Evolutionary conservation across 345 rosid genomes (phyloP).

Genomic region (Lepidium didymum): DNA sequence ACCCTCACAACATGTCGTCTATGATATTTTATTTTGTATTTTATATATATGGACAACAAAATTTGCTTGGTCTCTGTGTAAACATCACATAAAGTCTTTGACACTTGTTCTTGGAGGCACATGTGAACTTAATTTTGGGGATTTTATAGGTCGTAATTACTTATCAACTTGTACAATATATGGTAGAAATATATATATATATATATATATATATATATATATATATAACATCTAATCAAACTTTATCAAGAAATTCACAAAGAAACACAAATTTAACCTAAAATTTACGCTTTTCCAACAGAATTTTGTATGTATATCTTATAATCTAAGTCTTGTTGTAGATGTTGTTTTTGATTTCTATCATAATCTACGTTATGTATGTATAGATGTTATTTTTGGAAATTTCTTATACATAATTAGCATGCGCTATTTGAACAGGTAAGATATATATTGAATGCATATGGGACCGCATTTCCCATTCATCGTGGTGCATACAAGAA

Average conservation of each 20-base stretch:
- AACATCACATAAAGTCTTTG: neutral
- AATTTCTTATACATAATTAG: neutral
- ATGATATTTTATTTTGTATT: neutral
- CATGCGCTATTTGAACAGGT: neutral
- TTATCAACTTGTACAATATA: neutral
- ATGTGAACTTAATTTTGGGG: conserved; percentile 16
- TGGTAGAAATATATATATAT: neutral
- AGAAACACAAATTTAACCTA: too few relatives aligned
- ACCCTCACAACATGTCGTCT: neutral
- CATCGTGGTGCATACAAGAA: neutral
- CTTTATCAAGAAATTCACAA: too few relatives aligned
- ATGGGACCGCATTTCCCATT: neutral
- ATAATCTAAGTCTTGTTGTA: neutral
- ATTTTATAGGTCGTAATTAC: neutral
- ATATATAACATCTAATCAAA: too few relatives aligned
- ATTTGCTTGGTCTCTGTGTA: neutral
- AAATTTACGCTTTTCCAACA: too few relatives aligned
- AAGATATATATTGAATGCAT: neutral
- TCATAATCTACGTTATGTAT: neutral
- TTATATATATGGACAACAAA: conserved; percentile 16
- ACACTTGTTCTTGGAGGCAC: neutral
- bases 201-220: too few relatives aligned
- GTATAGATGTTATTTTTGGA: neutral
- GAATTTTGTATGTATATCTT: neutral
- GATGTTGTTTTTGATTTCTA: neutral